Conservation (phyloP, 1,139 yeast species). For the Candida sanyaensis region DNA sequence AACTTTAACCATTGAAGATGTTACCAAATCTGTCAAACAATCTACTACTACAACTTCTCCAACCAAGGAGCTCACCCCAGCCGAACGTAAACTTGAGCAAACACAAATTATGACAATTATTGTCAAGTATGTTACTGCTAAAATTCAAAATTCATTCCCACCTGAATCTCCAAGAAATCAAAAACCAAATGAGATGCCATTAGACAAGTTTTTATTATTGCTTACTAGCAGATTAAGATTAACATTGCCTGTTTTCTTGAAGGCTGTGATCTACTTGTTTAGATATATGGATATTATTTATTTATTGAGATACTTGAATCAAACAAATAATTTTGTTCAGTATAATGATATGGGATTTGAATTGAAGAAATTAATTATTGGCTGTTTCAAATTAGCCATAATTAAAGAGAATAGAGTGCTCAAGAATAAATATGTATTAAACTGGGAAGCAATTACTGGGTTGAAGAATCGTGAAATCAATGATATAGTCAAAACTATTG, state of each 20-base stretch:
- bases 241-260: constrained; percentile 40
- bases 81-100: constrained; percentile 22
- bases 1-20: constrained; percentile 7
- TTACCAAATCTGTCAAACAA: constrained; percentile 8
- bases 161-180: constrained; percentile 31
- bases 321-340: constrained; percentile 46
- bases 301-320: constrained; percentile 48
- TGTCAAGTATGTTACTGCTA: constrained; percentile 47
- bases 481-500: constrained; percentile 37
- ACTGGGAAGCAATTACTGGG: constrained; percentile 44
- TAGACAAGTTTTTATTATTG: constrained; percentile 44
- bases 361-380: constrained; percentile 44
- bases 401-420: constrained; percentile 28
- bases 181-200: constrained; percentile 35
- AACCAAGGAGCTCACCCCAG: constrained; percentile 8
- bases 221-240: constrained; percentile 41
- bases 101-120: constrained; percentile 45
- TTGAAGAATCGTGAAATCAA: constrained; percentile 40
- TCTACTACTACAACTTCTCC: constrained; percentile 2
- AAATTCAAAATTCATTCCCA: constrained; percentile 48
- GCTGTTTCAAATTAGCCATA: constrained; percentile 45
- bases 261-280: constrained; percentile 45
- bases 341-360: constrained; percentile 50
- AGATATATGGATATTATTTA: constrained; percentile 53
- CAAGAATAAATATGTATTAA: constrained; percentile 14